A percentile compares a stretch with the other conserved stretches of the same genome.
Evolutionary conservation across 139 green algal genomes (phyloP).

Genomic region (Chlamydomonas schloesseri): DNA sequence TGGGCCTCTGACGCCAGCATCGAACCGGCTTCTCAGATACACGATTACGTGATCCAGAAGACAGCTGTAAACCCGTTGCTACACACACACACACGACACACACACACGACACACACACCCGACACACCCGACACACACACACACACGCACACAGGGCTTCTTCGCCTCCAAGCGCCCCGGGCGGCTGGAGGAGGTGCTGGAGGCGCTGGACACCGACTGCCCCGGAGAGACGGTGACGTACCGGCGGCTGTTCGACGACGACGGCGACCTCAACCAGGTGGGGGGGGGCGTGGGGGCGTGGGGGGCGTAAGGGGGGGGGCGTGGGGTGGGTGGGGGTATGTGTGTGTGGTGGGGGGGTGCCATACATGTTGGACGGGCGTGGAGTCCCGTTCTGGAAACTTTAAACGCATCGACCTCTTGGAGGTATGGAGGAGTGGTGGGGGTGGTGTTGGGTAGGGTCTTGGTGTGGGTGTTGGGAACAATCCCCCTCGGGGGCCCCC

Average conservation of each 20-base stretch:
- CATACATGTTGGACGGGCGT: too few relatives aligned
- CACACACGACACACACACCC: neutral
- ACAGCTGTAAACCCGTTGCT: too few relatives aligned
- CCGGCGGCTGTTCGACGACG: constrained; percentile 46
- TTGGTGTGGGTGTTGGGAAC: too few relatives aligned
- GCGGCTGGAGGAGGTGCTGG: constrained; percentile 39
- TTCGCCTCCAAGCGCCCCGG: neutral
- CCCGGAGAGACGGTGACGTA: constrained; percentile 49
- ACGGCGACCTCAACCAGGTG: constrained; percentile 56
- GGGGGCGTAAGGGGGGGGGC: neutral
- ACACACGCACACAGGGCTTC: constrained; percentile 8
- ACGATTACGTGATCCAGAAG: too few relatives aligned
- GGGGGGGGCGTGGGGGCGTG: neutral
- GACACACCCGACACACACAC: neutral
- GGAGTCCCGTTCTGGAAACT: too few relatives aligned
- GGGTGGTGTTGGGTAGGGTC: too few relatives aligned
- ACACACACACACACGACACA: too few relatives aligned
- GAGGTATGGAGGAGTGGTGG: too few relatives aligned
- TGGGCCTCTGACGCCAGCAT: too few relatives aligned
- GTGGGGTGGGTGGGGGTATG: neutral
- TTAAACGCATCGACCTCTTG: too few relatives aligned
- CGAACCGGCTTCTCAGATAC: too few relatives aligned
- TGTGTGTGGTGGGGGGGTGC: neutral
- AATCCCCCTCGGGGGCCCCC: too few relatives aligned
- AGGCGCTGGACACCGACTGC: constrained; percentile 58